A percentile compares a stretch with the other conserved stretches of the same genome.
phyloP scores from a whole-genome alignment of 345 rosid genomes.

The Citrus unshiu region DNA sequence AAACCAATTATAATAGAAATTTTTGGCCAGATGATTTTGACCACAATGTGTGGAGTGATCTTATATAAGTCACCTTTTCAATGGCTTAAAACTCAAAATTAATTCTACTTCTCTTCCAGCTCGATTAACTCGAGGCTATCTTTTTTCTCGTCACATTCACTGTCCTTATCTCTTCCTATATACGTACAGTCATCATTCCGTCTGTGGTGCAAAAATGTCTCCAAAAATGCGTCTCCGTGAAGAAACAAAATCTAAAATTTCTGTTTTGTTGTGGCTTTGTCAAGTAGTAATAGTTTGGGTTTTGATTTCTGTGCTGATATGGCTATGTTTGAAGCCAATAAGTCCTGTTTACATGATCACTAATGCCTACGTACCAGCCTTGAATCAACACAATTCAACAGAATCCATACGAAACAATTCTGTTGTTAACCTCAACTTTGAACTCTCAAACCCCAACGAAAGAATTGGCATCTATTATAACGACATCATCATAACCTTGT shows the following conservation, averaged over 20 bases:
- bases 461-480: not conserved
- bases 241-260: not conserved
- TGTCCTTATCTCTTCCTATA: not conserved
- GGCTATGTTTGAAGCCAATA: not conserved
- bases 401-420: not conserved
- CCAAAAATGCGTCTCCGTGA: not conserved
- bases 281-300: not conserved
- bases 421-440: not conserved
- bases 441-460: conserved; percentile 14
- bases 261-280: not conserved
- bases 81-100: not conserved
- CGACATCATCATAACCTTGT: not conserved
- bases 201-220: not conserved
- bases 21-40: not conserved
- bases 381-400: conserved; percentile 3
- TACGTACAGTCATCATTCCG: not conserved
- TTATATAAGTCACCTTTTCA: not conserved
- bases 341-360: conserved; percentile 1
- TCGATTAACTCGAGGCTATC: not conserved
- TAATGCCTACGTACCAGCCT: conserved; percentile 1
- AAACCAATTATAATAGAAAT: not conserved
- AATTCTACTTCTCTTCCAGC: not conserved
- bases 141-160: not conserved
- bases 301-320: not conserved
- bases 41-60: not conserved